These are phyloP conservation scores for Leccinum broughii DNA, from an alignment of 768 basidiomycete genomes.

Conservation along the genomic window DNA sequence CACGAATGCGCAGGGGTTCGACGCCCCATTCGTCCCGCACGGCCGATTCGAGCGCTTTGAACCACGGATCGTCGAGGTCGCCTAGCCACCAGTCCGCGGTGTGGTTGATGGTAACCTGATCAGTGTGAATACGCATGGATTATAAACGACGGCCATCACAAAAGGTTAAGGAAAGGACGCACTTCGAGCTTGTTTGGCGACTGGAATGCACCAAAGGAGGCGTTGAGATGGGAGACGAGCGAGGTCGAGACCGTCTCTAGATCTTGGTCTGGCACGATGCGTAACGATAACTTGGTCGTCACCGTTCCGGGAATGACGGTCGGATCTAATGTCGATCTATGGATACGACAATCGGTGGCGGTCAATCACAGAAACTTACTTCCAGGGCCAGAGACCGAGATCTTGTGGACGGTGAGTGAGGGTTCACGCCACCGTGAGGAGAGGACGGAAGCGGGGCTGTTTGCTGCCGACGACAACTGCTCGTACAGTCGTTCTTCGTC, in stretches of 20 bases:
- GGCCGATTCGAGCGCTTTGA: constrained; percentile 79
- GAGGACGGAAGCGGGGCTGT: constrained; percentile 65
- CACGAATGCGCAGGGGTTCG: constrained; percentile 83
- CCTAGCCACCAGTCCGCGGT: constrained; percentile 98
- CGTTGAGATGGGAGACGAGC: constrained; percentile 57
- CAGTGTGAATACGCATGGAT: neutral
- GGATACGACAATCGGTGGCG: neutral
- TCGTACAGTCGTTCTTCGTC: constrained; percentile 70
- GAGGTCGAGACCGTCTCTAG: constrained; percentile 64
- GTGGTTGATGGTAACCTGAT: constrained; percentile 74
- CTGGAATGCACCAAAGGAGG: constrained; percentile 55
- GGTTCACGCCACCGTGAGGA: constrained; percentile 88
- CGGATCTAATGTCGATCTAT: constrained; percentile 48
- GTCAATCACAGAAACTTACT: constrained; percentile 45
- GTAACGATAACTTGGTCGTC: constrained; percentile 82
- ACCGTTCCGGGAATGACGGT: constrained; percentile 89
- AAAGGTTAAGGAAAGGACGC: neutral
- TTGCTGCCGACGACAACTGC: constrained; percentile 66
- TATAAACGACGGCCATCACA: neutral
- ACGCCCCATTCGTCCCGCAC: constrained; percentile 87
- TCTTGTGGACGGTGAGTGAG: constrained; percentile 83
- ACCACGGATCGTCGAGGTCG: constrained; percentile 81
- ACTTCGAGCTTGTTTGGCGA: constrained; percentile 79
- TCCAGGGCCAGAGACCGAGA: constrained; percentile 78
- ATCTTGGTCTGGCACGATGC: constrained; percentile 93